Conservation (phyloP, 2,329 filamentous ascomycete genomes). For the Exophiala mesophila region DNA sequence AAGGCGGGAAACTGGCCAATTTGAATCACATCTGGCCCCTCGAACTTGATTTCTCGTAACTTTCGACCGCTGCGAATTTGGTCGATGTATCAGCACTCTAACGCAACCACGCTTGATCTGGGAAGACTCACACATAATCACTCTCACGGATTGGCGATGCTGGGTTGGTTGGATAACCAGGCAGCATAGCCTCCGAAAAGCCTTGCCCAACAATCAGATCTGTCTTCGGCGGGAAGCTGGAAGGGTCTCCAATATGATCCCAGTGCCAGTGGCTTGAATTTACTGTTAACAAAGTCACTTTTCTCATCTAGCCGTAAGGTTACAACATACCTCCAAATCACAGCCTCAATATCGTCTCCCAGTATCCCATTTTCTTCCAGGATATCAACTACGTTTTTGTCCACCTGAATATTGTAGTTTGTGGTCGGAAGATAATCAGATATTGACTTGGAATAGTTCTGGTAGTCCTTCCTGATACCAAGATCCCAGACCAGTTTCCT, state of each 20-base stretch:
- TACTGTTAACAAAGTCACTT: not conserved
- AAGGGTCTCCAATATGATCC: constrained; percentile 30
- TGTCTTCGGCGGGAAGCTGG: constrained; percentile 31
- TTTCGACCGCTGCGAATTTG: constrained; percentile 30
- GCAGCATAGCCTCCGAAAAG: constrained; percentile 42
- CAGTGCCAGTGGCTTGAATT: constrained; percentile 31
- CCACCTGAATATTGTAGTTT: constrained; percentile 20
- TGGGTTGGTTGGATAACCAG: constrained; percentile 43
- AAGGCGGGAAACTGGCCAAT: constrained; percentile 36
- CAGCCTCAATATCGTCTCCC: constrained; percentile 24
- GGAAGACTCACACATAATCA: constrained; percentile 27
- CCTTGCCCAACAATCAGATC: constrained; percentile 51
- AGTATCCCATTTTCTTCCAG: constrained; percentile 22
- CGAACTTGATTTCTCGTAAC: constrained; percentile 22
- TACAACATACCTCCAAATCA: constrained; percentile 26
- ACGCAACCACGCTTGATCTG: not conserved
- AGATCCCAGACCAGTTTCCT: constrained; percentile 23
- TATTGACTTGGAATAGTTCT: constrained; percentile 3
- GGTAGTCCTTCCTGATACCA: constrained; percentile 24
- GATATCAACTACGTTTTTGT: constrained; percentile 28
- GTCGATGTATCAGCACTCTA: no score
- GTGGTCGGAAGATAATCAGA: constrained; percentile 15
- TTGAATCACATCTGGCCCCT: constrained; percentile 26
- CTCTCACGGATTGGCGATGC: constrained; percentile 33
- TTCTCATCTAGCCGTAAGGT: not conserved